A percentile compares a stretch with the other conserved stretches of the same genome.
Conservation (phyloP, 2,329 filamentous ascomycete species). For the Septoria linicola region DNA sequence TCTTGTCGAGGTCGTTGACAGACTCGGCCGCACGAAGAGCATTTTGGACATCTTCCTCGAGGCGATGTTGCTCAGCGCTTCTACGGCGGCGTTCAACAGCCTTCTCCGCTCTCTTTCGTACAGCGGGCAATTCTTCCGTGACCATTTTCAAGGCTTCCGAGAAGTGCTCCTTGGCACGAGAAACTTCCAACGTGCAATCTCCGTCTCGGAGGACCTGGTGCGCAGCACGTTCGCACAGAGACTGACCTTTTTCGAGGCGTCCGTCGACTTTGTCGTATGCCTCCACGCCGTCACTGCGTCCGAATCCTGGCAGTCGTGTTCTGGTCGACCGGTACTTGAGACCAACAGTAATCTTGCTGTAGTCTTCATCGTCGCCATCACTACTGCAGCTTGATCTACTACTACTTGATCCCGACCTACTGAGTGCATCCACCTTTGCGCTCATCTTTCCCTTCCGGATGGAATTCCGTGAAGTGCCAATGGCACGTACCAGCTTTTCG, state of each 20-base stretch:
- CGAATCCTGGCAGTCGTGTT: slow-evolving; percentile 15
- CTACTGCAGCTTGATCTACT: slow-evolving; percentile 39
- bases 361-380: slow-evolving; percentile 39
- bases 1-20: background rate
- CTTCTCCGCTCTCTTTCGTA: slow-evolving; percentile 28
- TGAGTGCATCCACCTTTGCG: slow-evolving; percentile 61
- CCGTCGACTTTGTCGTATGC: slow-evolving; percentile 68
- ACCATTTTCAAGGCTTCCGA: slow-evolving; percentile 59
- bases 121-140: slow-evolving; percentile 27
- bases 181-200: slow-evolving; percentile 75
- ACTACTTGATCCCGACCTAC: slow-evolving; percentile 38
- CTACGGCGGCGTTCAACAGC: slow-evolving; percentile 26
- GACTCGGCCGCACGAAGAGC: slow-evolving; percentile 4
- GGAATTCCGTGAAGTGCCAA: slow-evolving; percentile 76
- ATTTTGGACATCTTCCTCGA: slow-evolving; percentile 24
- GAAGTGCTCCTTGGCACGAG: slow-evolving; percentile 66
- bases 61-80: slow-evolving; percentile 28
- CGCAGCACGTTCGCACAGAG: slow-evolving; percentile 79
- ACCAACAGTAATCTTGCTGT: slow-evolving; percentile 31
- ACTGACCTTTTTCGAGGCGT: slow-evolving; percentile 74
- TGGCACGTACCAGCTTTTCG: slow-evolving; percentile 76
- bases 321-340: slow-evolving; percentile 37
- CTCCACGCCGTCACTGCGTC: slow-evolving; percentile 25
- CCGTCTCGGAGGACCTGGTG: slow-evolving; percentile 88
- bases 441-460: slow-evolving; percentile 88